Evolutionary conservation across 148 eudicot species (phyloP), one percentile per base, ranked within the genome.

Genomic region (Suaeda aralocaspica): DNA sequence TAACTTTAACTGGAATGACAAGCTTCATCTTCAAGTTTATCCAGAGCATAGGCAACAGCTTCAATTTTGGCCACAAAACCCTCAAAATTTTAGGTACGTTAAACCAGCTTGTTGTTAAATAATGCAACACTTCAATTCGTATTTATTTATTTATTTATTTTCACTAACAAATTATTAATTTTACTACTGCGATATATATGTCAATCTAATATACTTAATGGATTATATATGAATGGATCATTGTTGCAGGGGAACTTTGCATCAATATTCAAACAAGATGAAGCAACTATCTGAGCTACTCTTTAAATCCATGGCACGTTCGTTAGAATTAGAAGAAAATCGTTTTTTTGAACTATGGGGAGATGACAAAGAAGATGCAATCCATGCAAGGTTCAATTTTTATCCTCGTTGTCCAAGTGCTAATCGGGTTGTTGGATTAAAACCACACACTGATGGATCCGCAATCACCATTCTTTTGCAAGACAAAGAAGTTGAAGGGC

Each of bases 371-470:
- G 66, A 63, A 14, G 68, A 50, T 11, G 24, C 15, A 22, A 70
- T 79, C 61, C 62, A 63, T 31, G 84, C 80, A 45, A 66, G 85
- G 58, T 86, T 83, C 45, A 83, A 81, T 64, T 83, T 69, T 58
- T 86, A 86, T 72, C 85, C 87, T 31, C 75, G 58, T 0, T 86
- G 89, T 42, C 69, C 69, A 3, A 75, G 58, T 57, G 74, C 85
- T 4, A 78, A 73, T 19, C 73, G 22, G 1, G 79, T 73, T 33
- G 69, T 79, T 0, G 87, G 85, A 0, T 28, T 80, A 30, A 79
- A 77, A 69, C 81, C 87, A 21, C 90, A 86, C 22, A 73, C 77
- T 1, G 90, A 83, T 75, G 85, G 81, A 34, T 70, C 85, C 3
- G 75, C 69, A 8, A 46, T 83, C 19, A 83, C 90, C 7, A 33